Base-by-base conservation (phyloP, 352 stramenopile genomes). In the Pythium volutum region DNA sequence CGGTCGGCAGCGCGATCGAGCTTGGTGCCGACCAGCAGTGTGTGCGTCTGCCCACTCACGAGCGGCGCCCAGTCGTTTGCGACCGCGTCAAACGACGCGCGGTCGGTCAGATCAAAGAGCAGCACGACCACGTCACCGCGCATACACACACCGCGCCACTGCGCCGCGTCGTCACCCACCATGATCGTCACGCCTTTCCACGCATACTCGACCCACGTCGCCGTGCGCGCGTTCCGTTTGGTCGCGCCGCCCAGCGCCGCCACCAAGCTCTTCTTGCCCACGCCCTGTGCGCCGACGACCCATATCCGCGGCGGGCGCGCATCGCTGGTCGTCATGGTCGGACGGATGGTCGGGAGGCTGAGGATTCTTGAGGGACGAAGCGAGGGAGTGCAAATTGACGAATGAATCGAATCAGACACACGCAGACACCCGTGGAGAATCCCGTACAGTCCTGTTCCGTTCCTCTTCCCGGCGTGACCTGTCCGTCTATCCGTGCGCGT, bases 101-200 rank as follows among this genome's bases (percentile, higher is more conserved):
- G 91, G 73, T 99, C 94, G 45, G 96, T 99, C 29, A 99, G 90
- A 72, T 99, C 96, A 77, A 99, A 99, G 23, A 99, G 56, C 10
- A 89, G 53, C 41, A 89, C 66, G 22, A 85, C 43, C 11, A 83
- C 64, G 25, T 70, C 59, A 22, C 43, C 41, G 4, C 52, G 27
- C 38, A 27, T 48, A 46, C 66, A 45, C 23, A 65, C 46, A 27
- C 26, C 31, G 8, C 51, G 46, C 41, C 53, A 51, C 12, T 9
- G 22, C 26, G n/a, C 11, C 6, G 60, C 18, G 27, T 62, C 48
- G 0, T 42, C 27, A 22, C 41, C 36, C 36, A 62, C 14, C 20
- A 25, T 47, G 34, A 67, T 49, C 4, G 42, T 59, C 22, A 34
- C 52, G 23, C 26, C 27, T 12, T 22, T 22, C 34, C 46, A 59